Evolutionary conservation across 345 rosid genomes (phyloP).

Genomic region (Citrus reticulata): DNA sequence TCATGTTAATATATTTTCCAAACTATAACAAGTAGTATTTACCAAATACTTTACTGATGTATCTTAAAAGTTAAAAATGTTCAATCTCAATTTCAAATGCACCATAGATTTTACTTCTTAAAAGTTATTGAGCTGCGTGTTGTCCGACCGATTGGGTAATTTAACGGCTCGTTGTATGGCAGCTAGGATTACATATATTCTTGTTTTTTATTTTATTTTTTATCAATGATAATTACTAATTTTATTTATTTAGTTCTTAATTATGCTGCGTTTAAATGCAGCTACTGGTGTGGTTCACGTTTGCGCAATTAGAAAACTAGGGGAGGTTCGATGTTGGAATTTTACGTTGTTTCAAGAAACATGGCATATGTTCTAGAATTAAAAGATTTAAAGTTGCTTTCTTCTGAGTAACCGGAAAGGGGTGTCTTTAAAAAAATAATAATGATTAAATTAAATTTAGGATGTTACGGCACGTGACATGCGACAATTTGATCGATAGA

Average conservation of each 20-base stretch:
- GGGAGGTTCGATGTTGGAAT: neutral
- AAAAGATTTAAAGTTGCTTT: neutral
- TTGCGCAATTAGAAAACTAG: neutral
- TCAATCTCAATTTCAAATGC: no score
- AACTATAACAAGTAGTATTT: rapidly evolving
- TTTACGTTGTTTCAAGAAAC: neutral
- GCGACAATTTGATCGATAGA: no score
- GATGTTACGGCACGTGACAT: neutral
- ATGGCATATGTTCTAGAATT: neutral
- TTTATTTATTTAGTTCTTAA: neutral
- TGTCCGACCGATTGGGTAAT: no score
- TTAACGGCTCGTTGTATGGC: neutral
- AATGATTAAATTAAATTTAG: neutral
- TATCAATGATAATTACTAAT: neutral
- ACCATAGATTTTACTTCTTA: neutral
- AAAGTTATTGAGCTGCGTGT: neutral
- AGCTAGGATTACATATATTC: neutral
- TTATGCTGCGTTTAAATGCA: neutral
- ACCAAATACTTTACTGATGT: rapidly evolving
- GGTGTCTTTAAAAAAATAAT: no score
- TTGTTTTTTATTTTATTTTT: neutral
- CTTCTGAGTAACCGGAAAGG: neutral
- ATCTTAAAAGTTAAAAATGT: no score
- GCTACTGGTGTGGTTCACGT: neutral
- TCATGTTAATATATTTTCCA: rapidly evolving